These are phyloP conservation scores for Porphyrellus cyaneotinctus DNA, from an alignment of 768 basidiomycete genomes.

Conservation along the genomic window DNA sequence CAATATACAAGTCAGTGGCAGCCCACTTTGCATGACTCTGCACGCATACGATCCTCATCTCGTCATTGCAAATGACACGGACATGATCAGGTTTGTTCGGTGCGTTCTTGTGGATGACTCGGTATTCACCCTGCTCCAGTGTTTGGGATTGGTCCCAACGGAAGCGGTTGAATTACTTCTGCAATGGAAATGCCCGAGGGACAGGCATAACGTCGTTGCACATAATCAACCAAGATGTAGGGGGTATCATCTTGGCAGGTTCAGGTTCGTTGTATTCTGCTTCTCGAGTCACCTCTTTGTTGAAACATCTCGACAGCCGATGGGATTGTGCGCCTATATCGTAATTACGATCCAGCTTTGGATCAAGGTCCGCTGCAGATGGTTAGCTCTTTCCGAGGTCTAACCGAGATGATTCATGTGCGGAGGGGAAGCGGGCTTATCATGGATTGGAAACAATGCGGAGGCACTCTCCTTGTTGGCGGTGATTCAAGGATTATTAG, in stretches of 20 bases:
- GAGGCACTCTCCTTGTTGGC: conserved; percentile 81
- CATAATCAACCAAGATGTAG: conserved; percentile 94
- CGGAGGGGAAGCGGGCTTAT: conserved; percentile 82
- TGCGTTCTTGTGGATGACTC: neutral
- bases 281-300: neutral
- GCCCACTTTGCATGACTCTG: conserved; percentile 77
- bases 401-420: conserved; percentile 71
- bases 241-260: conserved; percentile 83
- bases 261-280: conserved; percentile 53
- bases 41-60: conserved; percentile 92
- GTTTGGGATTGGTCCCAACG: conserved; percentile 93
- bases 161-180: conserved; percentile 75
- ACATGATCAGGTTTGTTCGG: conserved; percentile 70
- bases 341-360: conserved; percentile 80
- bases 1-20: conserved; percentile 53
- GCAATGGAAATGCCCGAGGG: conserved; percentile 80
- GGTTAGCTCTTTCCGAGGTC: conserved; percentile 89
- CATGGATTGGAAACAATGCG: conserved; percentile 89
- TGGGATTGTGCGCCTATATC: conserved; percentile 85
- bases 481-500: conserved; percentile 88
- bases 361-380: conserved; percentile 78
- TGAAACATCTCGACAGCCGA: conserved; percentile 56
- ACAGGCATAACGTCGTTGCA: conserved; percentile 84
- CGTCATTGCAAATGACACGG: conserved; percentile 78
- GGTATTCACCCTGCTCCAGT: conserved; percentile 37